Evolutionary conservation across 345 rosid genomes (phyloP).

Genomic region (Hibiscus syriacus): DNA sequence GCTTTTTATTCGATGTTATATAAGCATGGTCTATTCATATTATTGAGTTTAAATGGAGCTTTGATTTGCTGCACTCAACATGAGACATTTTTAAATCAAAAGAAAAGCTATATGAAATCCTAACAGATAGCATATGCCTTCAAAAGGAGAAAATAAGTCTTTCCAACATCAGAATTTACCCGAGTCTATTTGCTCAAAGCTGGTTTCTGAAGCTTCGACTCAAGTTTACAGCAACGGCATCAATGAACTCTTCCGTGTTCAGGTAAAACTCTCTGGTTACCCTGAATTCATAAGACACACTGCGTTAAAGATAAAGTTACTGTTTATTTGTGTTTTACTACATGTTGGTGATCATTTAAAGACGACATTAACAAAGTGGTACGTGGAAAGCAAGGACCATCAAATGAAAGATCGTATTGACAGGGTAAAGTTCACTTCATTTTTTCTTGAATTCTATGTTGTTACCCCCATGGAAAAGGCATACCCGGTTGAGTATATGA

Average conservation of each 20-base stretch:
- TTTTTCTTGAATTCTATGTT: neutral
- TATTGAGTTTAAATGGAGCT: neutral
- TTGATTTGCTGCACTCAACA: neutral
- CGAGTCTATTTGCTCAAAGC: slow-evolving; percentile 23
- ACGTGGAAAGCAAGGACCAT: neutral
- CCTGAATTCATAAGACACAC: slow-evolving; percentile 33
- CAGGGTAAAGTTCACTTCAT: neutral
- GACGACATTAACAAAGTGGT: too few species aligned
- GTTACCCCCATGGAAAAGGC: neutral
- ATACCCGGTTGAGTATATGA: neutral
- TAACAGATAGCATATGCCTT: neutral
- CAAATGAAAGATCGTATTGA: neutral
- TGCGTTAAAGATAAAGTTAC: too few species aligned
- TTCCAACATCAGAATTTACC: neutral
- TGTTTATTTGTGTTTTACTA: neutral
- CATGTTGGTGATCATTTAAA: neutral
- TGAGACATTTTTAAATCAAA: neutral
- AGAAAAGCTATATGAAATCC: neutral
- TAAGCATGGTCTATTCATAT: neutral
- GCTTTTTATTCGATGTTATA: neutral
- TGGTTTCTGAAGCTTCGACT: slow-evolving; percentile 41
- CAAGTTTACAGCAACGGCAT: slow-evolving; percentile 63
- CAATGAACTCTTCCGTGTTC: slow-evolving; percentile 82
- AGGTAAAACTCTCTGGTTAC: slow-evolving; percentile 61
- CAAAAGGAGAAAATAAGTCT: neutral